Evolutionary conservation across 2,329 filamentous ascomycete genomes (phyloP).

Genomic region (Cryphonectria nitschkei): DNA sequence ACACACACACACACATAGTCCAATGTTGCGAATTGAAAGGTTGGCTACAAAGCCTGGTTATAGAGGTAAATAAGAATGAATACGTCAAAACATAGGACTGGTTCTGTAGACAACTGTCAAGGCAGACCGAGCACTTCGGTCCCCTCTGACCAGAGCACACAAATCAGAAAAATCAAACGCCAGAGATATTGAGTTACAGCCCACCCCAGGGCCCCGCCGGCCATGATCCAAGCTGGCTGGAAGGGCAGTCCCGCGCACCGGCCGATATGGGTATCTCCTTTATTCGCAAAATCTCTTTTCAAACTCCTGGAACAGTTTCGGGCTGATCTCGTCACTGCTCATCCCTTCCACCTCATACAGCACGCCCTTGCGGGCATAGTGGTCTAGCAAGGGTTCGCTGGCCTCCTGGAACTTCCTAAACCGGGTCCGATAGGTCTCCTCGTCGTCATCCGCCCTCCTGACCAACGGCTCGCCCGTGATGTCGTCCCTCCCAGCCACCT

Average conservation of each 20-base stretch:
- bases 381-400: constrained; percentile 80
- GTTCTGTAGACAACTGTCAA: not conserved
- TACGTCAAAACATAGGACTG: not conserved
- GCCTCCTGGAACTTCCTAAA: constrained; percentile 86
- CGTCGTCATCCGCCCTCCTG: constrained; percentile 82
- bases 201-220: not conserved
- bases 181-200: not conserved
- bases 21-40: too few relatives aligned
- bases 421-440: constrained; percentile 81
- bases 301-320: constrained; percentile 84
- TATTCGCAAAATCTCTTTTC: constrained; percentile 67
- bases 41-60: not conserved
- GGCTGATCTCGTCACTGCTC: constrained; percentile 92
- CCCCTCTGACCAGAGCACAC: not conserved
- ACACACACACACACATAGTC: not conserved
- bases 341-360: constrained; percentile 86
- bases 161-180: constrained; percentile 1
- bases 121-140: constrained; percentile 21
- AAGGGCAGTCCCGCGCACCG: not conserved
- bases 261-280: not conserved
- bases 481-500: constrained; percentile 81
- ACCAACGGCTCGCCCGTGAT: constrained; percentile 85
- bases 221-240: not conserved
- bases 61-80: not conserved
- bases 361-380: constrained; percentile 84